Conservation (phyloP, 1,284 basidiomycete genomes). For the Fomitiporia mediterranea region DNA sequence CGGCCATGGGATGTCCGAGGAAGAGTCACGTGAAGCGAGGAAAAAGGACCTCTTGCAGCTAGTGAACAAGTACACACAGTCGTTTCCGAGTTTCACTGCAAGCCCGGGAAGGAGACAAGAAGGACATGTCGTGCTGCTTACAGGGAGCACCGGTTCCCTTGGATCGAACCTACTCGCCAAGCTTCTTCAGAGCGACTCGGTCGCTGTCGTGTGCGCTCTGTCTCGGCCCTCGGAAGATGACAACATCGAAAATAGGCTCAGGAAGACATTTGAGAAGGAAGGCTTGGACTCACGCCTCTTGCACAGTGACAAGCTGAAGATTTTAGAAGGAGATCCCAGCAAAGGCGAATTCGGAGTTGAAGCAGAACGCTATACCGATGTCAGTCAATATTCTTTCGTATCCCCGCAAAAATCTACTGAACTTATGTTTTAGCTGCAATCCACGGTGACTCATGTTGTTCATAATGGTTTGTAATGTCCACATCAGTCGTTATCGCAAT, state of each 20-base stretch:
- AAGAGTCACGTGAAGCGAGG: not conserved
- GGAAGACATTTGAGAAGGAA: conserved; percentile 26
- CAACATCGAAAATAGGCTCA: conserved; percentile 26
- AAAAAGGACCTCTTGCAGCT: conserved; percentile 20
- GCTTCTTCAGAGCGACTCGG: conserved; percentile 23
- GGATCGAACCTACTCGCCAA: conserved; percentile 31
- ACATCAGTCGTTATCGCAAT: not conserved
- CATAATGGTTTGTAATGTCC: conserved; percentile 30
- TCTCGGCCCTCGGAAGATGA: conserved; percentile 27
- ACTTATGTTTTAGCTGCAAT: conserved; percentile 16
- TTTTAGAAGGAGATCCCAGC: conserved; percentile 27
- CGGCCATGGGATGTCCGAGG: not conserved
- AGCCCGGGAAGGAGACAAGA: not conserved
- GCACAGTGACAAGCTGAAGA: conserved; percentile 22
- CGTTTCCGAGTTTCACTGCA: conserved; percentile 14
- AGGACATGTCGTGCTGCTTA: conserved; percentile 30
- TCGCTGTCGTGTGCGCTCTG: conserved; percentile 31
- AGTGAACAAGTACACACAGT: conserved; percentile 22
- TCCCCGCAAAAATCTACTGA: not conserved
- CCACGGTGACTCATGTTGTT: conserved; percentile 29
- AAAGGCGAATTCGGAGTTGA: conserved; percentile 8
- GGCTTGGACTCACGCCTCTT: conserved; percentile 21
- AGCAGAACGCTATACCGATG: not conserved
- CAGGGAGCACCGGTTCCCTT: conserved; percentile 35
- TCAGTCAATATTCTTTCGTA: not conserved